phyloP scores from a whole-genome alignment of 2,329 filamentous ascomycete species.

The Calonectria pseudoturangicola region DNA sequence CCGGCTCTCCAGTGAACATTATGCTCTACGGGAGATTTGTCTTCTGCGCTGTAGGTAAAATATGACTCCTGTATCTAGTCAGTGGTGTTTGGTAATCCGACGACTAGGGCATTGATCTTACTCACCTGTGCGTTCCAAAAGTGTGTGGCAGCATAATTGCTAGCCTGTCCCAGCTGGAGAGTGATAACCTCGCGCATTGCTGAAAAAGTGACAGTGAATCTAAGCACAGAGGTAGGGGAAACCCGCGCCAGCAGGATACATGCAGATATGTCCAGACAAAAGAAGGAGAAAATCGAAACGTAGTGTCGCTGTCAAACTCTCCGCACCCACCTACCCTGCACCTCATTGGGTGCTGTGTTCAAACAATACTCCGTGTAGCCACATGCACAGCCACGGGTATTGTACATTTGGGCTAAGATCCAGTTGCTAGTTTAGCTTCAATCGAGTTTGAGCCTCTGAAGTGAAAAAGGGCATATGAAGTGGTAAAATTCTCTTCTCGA shows the following conservation, averaged over 20 bases:
- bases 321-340: not conserved
- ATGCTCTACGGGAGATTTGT: conserved; percentile 63
- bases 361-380: not conserved
- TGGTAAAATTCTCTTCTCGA: too few relatives aligned
- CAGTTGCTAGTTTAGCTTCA: too few relatives aligned
- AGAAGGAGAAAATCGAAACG: too few relatives aligned
- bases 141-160: conserved; percentile 95
- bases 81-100: conserved; percentile 18
- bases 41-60: conserved; percentile 85
- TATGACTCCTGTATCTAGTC: conserved; percentile 85
- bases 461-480: too few relatives aligned
- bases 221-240: not conserved
- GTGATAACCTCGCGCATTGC: conserved; percentile 96
- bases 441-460: too few relatives aligned
- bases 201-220: not conserved
- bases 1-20: conserved; percentile 91
- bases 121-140: conserved; percentile 95
- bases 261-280: not conserved
- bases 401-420: too few relatives aligned
- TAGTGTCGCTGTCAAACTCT: too few relatives aligned
- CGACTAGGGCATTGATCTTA: not conserved
- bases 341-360: not conserved
- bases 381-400: not conserved
- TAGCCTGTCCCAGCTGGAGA: conserved; percentile 92
- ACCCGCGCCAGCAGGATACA: not conserved